phyloP scores from a whole-genome alignment of 225 moss, liverwort and hornwort species.

The Rhytidiadelphus loreus region DNA sequence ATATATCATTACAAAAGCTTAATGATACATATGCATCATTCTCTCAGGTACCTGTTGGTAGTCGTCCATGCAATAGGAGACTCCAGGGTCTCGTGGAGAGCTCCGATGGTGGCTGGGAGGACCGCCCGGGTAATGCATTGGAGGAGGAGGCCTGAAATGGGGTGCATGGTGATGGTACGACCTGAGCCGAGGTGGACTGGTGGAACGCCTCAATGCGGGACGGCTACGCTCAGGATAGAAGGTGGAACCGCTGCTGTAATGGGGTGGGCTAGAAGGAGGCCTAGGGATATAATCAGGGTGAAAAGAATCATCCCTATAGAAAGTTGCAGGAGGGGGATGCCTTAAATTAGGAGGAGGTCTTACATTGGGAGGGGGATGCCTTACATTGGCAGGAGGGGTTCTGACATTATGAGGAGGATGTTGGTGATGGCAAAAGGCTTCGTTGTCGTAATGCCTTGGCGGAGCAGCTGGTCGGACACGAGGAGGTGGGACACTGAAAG shows the following conservation, averaged over 20 bases:
- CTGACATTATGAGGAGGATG: background rate
- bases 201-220: conserved; percentile 3
- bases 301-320: conserved; percentile 9
- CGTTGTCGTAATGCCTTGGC: background rate
- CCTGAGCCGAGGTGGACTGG: conserved; percentile 21
- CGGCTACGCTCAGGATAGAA: background rate
- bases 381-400: background rate
- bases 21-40: conserved; percentile 15
- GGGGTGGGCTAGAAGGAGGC: conserved; percentile 19
- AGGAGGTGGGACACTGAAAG: conserved; percentile 7
- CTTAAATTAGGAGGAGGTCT: background rate
- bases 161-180: background rate
- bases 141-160: background rate
- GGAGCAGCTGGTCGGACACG: background rate
- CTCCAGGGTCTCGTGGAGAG: background rate
- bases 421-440: background rate
- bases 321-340: background rate
- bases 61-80: background rate
- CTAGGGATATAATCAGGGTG: background rate
- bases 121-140: background rate
- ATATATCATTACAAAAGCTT: background rate
- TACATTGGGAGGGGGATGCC: background rate
- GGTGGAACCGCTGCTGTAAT: background rate
- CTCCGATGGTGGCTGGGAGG: background rate
- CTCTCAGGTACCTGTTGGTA: conserved; percentile 1